Conservation (phyloP, 1,284 basidiomycete species). For the Ceratobasidium papillatum region DNA sequence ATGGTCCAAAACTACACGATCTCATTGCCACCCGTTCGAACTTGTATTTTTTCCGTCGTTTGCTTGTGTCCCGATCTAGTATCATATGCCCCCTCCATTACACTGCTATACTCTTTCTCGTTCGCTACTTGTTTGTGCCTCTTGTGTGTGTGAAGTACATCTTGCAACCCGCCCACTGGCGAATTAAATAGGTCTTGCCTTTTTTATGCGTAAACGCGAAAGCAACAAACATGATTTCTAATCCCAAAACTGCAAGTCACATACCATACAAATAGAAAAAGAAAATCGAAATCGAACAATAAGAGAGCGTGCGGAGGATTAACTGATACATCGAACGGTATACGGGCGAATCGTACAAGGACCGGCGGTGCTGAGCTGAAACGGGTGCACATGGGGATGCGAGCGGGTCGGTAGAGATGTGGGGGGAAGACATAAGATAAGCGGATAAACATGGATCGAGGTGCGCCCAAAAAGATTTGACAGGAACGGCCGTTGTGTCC, state of each 20-base stretch:
- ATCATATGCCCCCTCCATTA: neutral
- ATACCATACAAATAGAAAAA: conserved; percentile 9
- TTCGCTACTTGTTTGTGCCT: neutral
- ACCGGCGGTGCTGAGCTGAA: neutral
- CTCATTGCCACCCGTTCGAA: conserved; percentile 7
- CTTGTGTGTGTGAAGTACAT: conserved; percentile 16
- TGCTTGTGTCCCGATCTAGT: conserved; percentile 8
- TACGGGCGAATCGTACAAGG: conserved; percentile 21
- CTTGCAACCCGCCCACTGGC: neutral
- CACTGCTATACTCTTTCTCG: conserved; percentile 1
- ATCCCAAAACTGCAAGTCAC: conserved; percentile 3
- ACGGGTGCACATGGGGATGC: neutral
- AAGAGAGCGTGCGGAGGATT: conserved; percentile 6
- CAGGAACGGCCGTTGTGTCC: neutral
- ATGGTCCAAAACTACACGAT: neutral
- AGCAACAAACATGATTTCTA: conserved; percentile 1
- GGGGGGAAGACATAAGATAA: neutral
- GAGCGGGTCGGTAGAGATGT: neutral
- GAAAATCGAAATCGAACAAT: neutral
- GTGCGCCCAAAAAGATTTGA: neutral
- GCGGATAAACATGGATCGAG: neutral
- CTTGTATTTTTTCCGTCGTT: conserved; percentile 10
- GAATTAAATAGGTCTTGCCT: conserved; percentile 2
- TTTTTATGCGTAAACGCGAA: neutral
- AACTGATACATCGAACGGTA: conserved; percentile 34